Base-by-base conservation (phyloP, 1,284 basidiomycete genomes). In the Pascua guehoae region DNA sequence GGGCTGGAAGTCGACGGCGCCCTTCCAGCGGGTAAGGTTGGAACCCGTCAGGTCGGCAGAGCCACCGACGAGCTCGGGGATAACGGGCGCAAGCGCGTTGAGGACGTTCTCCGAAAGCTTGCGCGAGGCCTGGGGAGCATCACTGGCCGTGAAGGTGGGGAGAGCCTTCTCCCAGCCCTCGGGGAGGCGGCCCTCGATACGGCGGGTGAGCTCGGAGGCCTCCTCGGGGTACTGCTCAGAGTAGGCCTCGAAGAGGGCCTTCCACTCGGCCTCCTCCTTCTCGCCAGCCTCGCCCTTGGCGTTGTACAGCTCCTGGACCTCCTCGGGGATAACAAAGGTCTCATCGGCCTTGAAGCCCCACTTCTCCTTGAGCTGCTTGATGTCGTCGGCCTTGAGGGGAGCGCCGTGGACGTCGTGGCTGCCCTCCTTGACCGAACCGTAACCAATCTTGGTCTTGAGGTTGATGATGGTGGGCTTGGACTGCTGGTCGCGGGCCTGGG, bases 71-170 rank as follows among this genome's bases (percentile, higher is more conserved):
- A 92, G 81, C 57, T 97, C 94, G 57, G 93, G 92, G 45, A 97
- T 79, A 50, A 76, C 80, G 60, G 86, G 84, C 49, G 84, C 84
- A 64, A 96, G 81, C 56, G 87, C 85, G 64, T 86, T 87, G 71
- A 97, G 82, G 58, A 88, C 88, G 63, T 89, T 88, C 79, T 96
- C 94, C 41, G 92, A 95, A 53, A 92, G 84, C 81, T 96, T 96
- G 71, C 93, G 87, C 60, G 89, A 90, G 14, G 91, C 94, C 71
- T 89, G 86, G 42, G 92, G 91, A 51, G 88, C 79, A 70, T 96
- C 91, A 11, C 81, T 76, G 58, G 88, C 81, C 75, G 85, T 89
- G 79, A 81, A 82, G 52, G 87, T 82, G 39, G 94, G 93, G 41
- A 97, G 83, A 14, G 76, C 78, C 78, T 87, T 84, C 81, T 96